A percentile compares a stretch with the other conserved stretches of the same genome.
Conservation (phyloP, 495 filamentous ascomycete genomes). For the Melanomma pulvis-pyrius region DNA sequence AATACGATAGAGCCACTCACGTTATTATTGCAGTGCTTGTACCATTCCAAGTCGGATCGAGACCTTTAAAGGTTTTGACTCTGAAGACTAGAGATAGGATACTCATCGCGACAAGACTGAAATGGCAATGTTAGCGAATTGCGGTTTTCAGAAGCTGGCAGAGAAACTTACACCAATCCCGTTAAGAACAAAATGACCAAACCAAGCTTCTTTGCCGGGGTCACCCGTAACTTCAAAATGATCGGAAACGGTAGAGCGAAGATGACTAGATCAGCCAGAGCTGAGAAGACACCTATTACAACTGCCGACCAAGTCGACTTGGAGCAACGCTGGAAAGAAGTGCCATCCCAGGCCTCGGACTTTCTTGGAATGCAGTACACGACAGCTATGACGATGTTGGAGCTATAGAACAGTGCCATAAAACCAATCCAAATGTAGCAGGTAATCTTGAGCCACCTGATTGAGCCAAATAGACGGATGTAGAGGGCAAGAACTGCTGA, state of each 20-base stretch:
- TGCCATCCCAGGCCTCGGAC: background rate
- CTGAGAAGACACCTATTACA: background rate
- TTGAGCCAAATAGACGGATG: background rate
- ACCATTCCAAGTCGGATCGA: background rate
- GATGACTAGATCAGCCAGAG: background rate
- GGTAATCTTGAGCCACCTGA: background rate
- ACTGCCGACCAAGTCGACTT: background rate
- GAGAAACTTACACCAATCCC: background rate
- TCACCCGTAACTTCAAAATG: background rate
- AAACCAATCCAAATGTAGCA: background rate
- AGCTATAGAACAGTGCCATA: constrained; percentile 1
- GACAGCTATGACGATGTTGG: background rate
- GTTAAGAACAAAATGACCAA: background rate
- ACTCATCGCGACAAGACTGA: background rate
- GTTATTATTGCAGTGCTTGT: background rate
- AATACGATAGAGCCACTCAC: background rate
- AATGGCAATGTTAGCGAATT: background rate
- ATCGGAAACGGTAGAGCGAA: background rate
- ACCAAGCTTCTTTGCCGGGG: background rate
- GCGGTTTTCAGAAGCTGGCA: too few species aligned
- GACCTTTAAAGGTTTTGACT: background rate
- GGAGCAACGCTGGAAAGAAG: background rate
- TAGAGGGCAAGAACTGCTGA: background rate
- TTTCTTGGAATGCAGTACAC: constrained; percentile 1
- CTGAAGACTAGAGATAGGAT: background rate